Conservation (phyloP, 768 basidiomycete species). For the Trichaptum fuscoviolaceum region DNA sequence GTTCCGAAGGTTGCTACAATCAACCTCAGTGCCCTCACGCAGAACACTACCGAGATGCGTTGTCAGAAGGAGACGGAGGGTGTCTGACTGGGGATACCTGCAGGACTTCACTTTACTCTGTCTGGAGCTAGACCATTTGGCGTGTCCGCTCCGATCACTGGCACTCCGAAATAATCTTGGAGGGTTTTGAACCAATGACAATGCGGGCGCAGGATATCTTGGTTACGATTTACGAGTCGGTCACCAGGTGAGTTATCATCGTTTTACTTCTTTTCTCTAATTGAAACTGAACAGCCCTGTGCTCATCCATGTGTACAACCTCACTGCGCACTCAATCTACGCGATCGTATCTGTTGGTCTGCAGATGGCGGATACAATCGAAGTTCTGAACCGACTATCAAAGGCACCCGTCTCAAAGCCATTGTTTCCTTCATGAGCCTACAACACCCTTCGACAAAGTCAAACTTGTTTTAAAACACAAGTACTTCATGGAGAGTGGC, state of each 20-base stretch:
- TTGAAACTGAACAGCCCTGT: background rate
- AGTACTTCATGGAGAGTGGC: slow-evolving; percentile 93
- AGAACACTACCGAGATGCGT: slow-evolving; percentile 66
- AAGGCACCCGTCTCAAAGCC: slow-evolving; percentile 90
- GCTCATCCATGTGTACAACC: slow-evolving; percentile 40
- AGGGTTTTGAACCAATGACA: slow-evolving; percentile 96
- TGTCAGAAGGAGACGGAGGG: slow-evolving; percentile 37
- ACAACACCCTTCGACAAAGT: slow-evolving; percentile 98
- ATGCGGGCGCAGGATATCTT: slow-evolving; percentile 98
- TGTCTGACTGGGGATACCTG: too few relatives aligned
- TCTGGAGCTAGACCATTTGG: slow-evolving; percentile 85
- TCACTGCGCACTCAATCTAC: slow-evolving; percentile 96
- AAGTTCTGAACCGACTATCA: slow-evolving; percentile 63
- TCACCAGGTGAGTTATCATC: slow-evolving; percentile 80
- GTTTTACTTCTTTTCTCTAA: background rate
- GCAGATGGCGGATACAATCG: slow-evolving; percentile 97
- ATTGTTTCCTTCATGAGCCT: slow-evolving; percentile 88
- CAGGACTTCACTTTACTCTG: slow-evolving; percentile 85
- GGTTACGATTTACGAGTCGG: slow-evolving; percentile 96
- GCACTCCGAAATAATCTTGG: slow-evolving; percentile 95
- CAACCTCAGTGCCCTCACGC: slow-evolving; percentile 78
- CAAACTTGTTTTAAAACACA: slow-evolving; percentile 95
- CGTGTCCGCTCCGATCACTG: slow-evolving; percentile 92
- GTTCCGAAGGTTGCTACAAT: slow-evolving; percentile 76
- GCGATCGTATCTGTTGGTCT: slow-evolving; percentile 98